A percentile compares a stretch with the other conserved stretches of the same genome.
Evolutionary conservation across 176 grass and related monocot genomes (phyloP).

Genomic region (Paspalum vaginatum): DNA sequence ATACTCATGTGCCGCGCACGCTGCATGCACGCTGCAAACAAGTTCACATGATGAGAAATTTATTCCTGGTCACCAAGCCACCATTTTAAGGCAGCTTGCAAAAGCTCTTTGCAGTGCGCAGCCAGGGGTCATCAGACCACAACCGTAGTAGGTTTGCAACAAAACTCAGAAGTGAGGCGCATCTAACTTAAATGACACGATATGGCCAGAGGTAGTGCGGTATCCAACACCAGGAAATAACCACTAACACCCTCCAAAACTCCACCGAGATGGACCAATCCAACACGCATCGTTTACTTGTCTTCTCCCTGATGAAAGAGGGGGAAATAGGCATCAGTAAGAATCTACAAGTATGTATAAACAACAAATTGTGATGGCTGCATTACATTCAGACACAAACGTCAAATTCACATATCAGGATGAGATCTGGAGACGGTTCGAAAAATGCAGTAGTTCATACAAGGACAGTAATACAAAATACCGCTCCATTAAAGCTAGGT

Average conservation of each 20-base stretch:
- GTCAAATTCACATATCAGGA: background rate
- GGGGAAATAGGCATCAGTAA: background rate
- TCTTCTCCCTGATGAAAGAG: slow-evolving; percentile 41
- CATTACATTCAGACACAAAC: background rate
- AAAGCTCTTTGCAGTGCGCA: slow-evolving; percentile 15
- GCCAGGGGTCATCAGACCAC: slow-evolving; percentile 37
- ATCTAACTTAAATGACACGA: slow-evolving; percentile 45
- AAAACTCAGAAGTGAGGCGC: slow-evolving; percentile 40
- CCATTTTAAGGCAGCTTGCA: slow-evolving; percentile 17
- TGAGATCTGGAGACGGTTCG: background rate
- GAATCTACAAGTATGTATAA: background rate
- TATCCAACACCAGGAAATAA: slow-evolving; percentile 39
- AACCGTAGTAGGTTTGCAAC: slow-evolving; percentile 44
- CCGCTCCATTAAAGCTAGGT: background rate
- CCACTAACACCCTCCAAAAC: slow-evolving; percentile 49
- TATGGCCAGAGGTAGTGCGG: slow-evolving; percentile 26
- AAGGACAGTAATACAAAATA: background rate
- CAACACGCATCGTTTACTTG: slow-evolving; percentile 23
- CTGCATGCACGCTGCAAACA: background rate
- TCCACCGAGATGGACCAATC: slow-evolving; percentile 36
- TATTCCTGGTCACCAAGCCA: slow-evolving; percentile 45
- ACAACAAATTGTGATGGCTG: background rate
- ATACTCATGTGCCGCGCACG: background rate
- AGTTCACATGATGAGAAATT: slow-evolving; percentile 38
- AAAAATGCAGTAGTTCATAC: background rate